Base-by-base conservation (phyloP, 768 basidiomycete species). In the Candolleomyces eurysporus region DNA sequence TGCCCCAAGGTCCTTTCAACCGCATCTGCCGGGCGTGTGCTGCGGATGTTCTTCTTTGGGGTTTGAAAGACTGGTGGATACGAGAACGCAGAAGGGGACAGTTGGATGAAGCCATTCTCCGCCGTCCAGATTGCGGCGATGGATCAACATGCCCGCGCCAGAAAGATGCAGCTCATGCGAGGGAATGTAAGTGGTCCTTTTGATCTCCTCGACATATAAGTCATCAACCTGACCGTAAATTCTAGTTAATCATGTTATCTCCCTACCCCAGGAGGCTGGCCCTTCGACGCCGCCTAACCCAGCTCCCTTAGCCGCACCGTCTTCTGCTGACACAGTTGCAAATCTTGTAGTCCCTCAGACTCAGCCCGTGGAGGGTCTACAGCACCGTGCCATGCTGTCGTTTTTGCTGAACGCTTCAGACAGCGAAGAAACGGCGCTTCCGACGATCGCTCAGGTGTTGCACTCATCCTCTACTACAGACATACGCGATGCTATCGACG, bases 61-160 rank as follows among this genome's bases (percentile, higher is more conserved):
- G 91, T 11, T 68, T 93, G 48, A 84, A 81, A 62, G 90, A 88
- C 43, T 94, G 91, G 91, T 93, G 92, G 91, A 75, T 92, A 39
- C 78, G 88, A 54, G 91, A 93, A 72, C 83, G 91, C 31, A 81
- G 78, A 73, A 89, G 86, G 66, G 91, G 88, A 16, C 80, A 83
- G 64, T 71, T 89, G 57, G 86, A 86, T 46, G 80, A 79, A 50
- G 69, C 68, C 48, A 70, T 90, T n/a, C 70, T 79, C 65, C 79
- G 72, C n/a, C 79, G 90, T 43, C 83, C 82, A 36, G 88, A 93
- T 67, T 94, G 91, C 64, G 80, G 80, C 10, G 81, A 89, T 7
- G 89, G 88, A n/a, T 73, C 69, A 31, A 69, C 63, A 13, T 94
- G 91, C 68, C 65, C 67, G 42, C 81, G 77, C 59, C 90, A 92